Conservation (phyloP, 306 rosid genomes). For the Lagenaria siceraria region DNA sequence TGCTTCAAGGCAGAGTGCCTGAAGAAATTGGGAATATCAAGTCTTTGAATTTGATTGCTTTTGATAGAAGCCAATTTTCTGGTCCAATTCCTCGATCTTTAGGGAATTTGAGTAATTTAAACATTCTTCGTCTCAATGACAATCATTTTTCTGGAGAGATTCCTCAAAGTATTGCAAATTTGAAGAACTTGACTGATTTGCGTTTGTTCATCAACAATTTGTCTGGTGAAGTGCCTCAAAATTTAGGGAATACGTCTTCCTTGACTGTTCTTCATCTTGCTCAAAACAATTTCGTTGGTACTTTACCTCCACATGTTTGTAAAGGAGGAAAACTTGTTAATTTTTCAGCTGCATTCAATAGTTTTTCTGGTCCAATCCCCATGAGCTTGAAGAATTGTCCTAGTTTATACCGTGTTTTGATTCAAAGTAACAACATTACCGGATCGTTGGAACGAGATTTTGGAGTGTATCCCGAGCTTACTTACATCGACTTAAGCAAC, state of each 20-base stretch:
- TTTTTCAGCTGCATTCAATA: slow-evolving; percentile 32
- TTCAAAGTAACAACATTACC: slow-evolving; percentile 26
- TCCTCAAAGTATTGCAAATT: slow-evolving; percentile 27
- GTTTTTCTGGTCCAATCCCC: slow-evolving; percentile 40
- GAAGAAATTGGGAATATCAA: slow-evolving; percentile 42
- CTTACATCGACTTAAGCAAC: slow-evolving; percentile 37
- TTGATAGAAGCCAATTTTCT: slow-evolving; percentile 22
- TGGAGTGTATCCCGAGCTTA: slow-evolving; percentile 47
- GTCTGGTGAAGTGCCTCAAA: slow-evolving; percentile 33
- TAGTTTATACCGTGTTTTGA: slow-evolving; percentile 30
- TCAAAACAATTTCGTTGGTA: slow-evolving; percentile 38
- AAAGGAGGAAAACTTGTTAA: slow-evolving; percentile 31
- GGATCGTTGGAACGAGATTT: slow-evolving; percentile 32
- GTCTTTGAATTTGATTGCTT: slow-evolving; percentile 22
- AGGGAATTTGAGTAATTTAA: slow-evolving; percentile 32
- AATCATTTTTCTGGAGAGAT: slow-evolving; percentile 34
- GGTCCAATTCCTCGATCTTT: slow-evolving; percentile 39
- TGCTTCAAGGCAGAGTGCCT: slow-evolving; percentile 28
- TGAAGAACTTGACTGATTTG: slow-evolving; percentile 30
- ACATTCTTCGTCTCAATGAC: slow-evolving; percentile 18
- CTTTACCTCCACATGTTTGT: slow-evolving; percentile 40
- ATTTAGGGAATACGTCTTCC: slow-evolving; percentile 36
- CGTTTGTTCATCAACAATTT: slow-evolving; percentile 21
- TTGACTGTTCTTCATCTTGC: slow-evolving; percentile 38
- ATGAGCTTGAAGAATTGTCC: slow-evolving; percentile 32